Percentiles rank a stretch among this genome's conserved stretches.
Conservation (phyloP, 2,329 filamentous ascomycete genomes). For the Alternaria sp. region DNA sequence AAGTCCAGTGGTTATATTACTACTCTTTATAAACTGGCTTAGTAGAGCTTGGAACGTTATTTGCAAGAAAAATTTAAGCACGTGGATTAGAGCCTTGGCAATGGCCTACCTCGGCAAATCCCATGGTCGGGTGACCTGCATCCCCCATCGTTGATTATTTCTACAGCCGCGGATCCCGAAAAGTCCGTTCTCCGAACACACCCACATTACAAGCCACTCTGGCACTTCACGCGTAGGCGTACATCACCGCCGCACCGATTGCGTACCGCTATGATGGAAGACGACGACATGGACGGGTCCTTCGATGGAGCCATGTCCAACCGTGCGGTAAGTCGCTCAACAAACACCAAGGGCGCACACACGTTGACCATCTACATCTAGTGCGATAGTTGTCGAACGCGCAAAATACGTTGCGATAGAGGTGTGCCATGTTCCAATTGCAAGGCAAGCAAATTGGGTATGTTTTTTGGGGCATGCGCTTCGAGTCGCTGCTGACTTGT, state of each 20-base stretch:
- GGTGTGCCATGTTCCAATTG: constrained; percentile 49
- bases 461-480: constrained; percentile 11
- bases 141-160: constrained; percentile 14
- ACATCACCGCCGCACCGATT: constrained; percentile 21
- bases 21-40: too few species aligned
- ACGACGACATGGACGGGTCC: constrained; percentile 42
- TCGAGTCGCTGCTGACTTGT: constrained; percentile 18
- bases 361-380: constrained; percentile 23
- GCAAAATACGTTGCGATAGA: constrained; percentile 50
- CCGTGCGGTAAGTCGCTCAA: constrained; percentile 39
- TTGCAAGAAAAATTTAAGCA: too few species aligned
- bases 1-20: too few species aligned
- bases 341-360: background rate
- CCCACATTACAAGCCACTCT: constrained; percentile 18
- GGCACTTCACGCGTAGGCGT: constrained; percentile 28
- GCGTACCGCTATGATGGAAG: constrained; percentile 39
- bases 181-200: constrained; percentile 22
- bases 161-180: constrained; percentile 27
- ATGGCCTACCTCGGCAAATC: too few species aligned
- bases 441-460: constrained; percentile 49
- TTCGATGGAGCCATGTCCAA: constrained; percentile 40
- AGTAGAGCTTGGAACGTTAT: too few species aligned
- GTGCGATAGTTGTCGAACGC: constrained; percentile 48
- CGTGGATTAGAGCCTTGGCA: too few species aligned
- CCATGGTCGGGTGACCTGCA: too few species aligned